phyloP scores from a whole-genome alignment of 2,329 filamentous ascomycete genomes.

The Aspergillus arachidicola region DNA sequence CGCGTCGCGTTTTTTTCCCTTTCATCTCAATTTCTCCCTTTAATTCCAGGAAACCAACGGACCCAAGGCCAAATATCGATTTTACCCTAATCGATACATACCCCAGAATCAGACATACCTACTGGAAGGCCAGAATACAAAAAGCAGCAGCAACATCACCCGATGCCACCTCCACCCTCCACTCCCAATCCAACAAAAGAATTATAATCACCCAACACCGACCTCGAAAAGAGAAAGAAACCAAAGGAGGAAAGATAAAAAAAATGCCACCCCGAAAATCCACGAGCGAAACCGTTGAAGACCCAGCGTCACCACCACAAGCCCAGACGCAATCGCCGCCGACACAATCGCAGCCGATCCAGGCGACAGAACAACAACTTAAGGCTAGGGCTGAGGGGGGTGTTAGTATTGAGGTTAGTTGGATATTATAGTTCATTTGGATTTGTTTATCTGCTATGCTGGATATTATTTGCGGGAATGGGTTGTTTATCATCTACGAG shows the following conservation, averaged over 20 bases:
- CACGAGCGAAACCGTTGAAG: slow-evolving; percentile 25
- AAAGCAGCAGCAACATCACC: background rate
- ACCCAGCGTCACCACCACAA: slow-evolving; percentile 16
- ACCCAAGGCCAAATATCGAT: no score
- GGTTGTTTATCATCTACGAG: no score
- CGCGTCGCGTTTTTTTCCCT: slow-evolving; percentile 3
- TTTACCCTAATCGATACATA: no score
- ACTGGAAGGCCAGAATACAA: background rate
- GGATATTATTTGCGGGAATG: no score
- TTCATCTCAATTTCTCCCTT: background rate
- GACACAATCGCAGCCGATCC: slow-evolving; percentile 23
- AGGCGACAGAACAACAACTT: slow-evolving; percentile 42
- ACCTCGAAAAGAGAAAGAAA: background rate
- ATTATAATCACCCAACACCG: background rate
- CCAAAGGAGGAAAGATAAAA: background rate
- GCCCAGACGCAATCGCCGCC: slow-evolving; percentile 18
- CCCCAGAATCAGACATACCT: no score
- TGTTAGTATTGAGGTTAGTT: slow-evolving; percentile 43
- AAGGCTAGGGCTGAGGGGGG: slow-evolving; percentile 42
- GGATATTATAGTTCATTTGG: slow-evolving; percentile 8
- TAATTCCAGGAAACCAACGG: no score
- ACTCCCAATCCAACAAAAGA: background rate
- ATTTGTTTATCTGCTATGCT: background rate
- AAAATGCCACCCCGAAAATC: slow-evolving; percentile 40
- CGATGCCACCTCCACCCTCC: background rate